Evolutionary conservation across 2,329 filamentous ascomycete species (phyloP), one percentile per base, ranked within the genome.

Genomic region (Penicillium corylophilum): DNA sequence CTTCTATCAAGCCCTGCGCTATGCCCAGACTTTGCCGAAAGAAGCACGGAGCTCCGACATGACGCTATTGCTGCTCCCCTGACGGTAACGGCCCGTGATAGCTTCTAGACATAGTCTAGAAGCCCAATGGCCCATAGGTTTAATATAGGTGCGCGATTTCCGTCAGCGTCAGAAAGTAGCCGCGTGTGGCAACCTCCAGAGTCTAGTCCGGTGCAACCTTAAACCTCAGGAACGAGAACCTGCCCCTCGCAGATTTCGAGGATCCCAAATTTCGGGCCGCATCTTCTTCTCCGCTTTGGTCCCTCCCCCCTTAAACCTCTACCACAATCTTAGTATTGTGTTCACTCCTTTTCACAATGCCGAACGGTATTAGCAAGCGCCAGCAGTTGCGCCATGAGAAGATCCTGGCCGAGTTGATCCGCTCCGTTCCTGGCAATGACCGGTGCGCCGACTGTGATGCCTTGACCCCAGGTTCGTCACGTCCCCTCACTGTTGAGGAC

Each of bases 321-420:
- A 57, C 40, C 10, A 48, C 42, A 51, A 51, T 57, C 45, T 18
- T 61, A 55, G 59, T 59, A 55, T 56, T 54, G 46, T 62, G 52
- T 55, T 50, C 53, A 55, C 47, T 57, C 57, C 12, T 57, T 59
- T 51, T 53, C 56, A 65, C 38, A 51, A 94, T 92, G 89, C 82
- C 89, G 50, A 81, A 82, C 49, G 80, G 84, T 40, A 79, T 95
- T 71, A 96, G 87, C 80, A 99, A 97, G 82, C 90, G 94, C 75
- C 90, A 96, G 78, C 93, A 96, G 81, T 90, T 89, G 79, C 92
- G 94, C 75, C 96, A 99, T 74, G 94, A 99, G 79, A 90, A 90
- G 70, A 79, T 84, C 50, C 80, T 99, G 61, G 90, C 96, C 68
- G 93, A 97, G 43, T 83, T 99, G 57, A 87, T 97, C 61, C 88